phyloP scores from a whole-genome alignment of 169 alveolate genomes.

The Toxoplasma gondii region DNA sequence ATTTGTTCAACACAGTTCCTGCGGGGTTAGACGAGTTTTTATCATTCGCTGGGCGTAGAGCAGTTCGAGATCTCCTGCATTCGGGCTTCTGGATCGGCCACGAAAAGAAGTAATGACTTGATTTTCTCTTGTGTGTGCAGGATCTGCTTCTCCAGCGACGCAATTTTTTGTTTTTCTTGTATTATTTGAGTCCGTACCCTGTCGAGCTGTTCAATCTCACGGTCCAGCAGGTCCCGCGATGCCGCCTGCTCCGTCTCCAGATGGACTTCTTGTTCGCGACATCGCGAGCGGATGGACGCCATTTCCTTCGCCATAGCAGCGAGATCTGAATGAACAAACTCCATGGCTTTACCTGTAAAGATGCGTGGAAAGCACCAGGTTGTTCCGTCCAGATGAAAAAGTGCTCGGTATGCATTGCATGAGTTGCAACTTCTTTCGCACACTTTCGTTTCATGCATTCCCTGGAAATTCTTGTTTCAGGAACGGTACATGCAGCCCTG shows the following conservation, averaged over 20 bases:
- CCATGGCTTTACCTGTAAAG: constrained; percentile 10
- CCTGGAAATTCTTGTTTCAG: too few relatives aligned
- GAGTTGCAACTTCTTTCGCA: too few relatives aligned
- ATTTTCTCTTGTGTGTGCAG: background rate
- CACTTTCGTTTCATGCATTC: too few relatives aligned
- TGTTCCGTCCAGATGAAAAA: too few relatives aligned
- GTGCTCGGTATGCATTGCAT: too few relatives aligned
- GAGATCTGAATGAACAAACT: background rate
- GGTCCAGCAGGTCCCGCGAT: background rate
- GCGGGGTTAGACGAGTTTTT: too few relatives aligned
- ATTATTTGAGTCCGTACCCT: background rate
- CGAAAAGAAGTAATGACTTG: background rate
- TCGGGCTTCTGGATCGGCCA: background rate
- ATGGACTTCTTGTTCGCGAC: background rate
- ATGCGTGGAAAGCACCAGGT: background rate
- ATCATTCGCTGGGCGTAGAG: too few relatives aligned
- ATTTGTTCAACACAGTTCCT: too few relatives aligned
- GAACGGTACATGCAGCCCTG: too few relatives aligned
- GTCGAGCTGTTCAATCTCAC: background rate
- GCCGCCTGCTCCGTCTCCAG: background rate
- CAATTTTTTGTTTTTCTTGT: background rate
- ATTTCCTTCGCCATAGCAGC: background rate
- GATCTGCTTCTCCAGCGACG: background rate
- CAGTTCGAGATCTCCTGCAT: too few relatives aligned
- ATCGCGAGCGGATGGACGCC: background rate